Evolutionary conservation across 495 filamentous ascomycete genomes (phyloP), one percentile per base, ranked within the genome.

Genomic region (Durotheca rogersii): DNA sequence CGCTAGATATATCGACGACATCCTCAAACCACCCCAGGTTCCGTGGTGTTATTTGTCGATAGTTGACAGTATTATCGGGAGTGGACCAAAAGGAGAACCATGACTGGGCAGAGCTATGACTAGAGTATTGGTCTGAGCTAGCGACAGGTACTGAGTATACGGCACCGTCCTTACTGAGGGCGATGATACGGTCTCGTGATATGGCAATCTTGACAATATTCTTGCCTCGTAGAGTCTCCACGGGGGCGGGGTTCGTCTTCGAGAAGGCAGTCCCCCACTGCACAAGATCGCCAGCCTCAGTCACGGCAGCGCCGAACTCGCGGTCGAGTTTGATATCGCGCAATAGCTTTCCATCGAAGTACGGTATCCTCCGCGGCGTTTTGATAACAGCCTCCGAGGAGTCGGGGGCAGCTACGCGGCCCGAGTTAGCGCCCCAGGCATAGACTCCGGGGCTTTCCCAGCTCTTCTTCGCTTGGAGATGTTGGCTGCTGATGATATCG

Each of bases 401-500:
- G 50, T 86, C 87, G 1, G 92, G 90, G 19, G 89, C 92, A 19
- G 84, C 88, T 2, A 96, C 92, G 43, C 76, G 73, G 30, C 91
- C 88, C n/a, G 71, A 76, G 61, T 98, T 98, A 1, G 85, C 87
- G 11, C 93, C 93, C 92, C 93, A 98, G 19, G 84, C 82, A 71
- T 95, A 96, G 1, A 96, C 85, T 0, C 88, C 93, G 2, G 93
- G 92, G 44, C 87, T 84, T 67, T 90, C 89, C 81, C 87, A 85
- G 62, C 88, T 94, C 60, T 80, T 83, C 74, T 89, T 90, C 30
- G 92, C 87, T 69, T 95, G 88, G 12, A 90, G 72, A 65, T 91
- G 88, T 58, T 90, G 82, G 7, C 82, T 83, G 58, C 85, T 86
- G 14, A 91, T 79, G 21, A 84, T 56, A 46, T 92, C 86, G 48